Evolutionary conservation across 306 rosid genomes (phyloP).

Genomic region (Quercus suber): DNA sequence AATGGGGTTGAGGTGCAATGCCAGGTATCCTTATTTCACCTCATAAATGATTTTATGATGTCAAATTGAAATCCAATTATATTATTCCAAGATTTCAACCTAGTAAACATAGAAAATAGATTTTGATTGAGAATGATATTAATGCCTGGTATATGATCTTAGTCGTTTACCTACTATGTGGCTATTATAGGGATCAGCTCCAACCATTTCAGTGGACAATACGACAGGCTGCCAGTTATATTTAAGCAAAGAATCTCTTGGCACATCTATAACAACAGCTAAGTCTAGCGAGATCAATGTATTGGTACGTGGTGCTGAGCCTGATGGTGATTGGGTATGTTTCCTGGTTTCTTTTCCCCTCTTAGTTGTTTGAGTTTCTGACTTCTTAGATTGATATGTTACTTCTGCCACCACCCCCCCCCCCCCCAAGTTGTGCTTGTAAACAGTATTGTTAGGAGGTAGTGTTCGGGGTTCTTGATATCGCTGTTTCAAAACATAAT

Average conservation of each 20-base stretch:
- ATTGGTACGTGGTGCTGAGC: conserved; percentile 70
- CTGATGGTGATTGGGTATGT: conserved; percentile 29
- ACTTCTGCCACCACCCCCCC: too few relatives aligned
- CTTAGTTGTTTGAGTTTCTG: background rate
- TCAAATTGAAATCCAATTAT: conserved; percentile 9
- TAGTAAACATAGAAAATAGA: background rate
- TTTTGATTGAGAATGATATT: background rate
- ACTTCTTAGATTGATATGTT: too few relatives aligned
- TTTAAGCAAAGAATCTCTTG: conserved; percentile 81
- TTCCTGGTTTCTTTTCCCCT: background rate
- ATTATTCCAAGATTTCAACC: background rate
- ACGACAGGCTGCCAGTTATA: conserved; percentile 89
- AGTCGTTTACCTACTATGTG: conserved; percentile 12
- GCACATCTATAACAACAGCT: conserved; percentile 79
- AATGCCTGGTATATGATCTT: background rate
- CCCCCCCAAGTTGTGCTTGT: too few relatives aligned
- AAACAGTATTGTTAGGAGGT: background rate
- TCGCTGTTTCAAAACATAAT: background rate
- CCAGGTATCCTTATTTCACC: conserved; percentile 53
- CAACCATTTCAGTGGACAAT: conserved; percentile 91
- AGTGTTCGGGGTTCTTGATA: background rate
- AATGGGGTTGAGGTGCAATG: conserved; percentile 94
- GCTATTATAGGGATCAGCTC: conserved; percentile 75
- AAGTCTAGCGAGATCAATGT: conserved; percentile 97
- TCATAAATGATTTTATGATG: conserved; percentile 19